Base-by-base conservation (phyloP, 176 grass and related monocot genomes). In the Bothriochloa decipiens region DNA sequence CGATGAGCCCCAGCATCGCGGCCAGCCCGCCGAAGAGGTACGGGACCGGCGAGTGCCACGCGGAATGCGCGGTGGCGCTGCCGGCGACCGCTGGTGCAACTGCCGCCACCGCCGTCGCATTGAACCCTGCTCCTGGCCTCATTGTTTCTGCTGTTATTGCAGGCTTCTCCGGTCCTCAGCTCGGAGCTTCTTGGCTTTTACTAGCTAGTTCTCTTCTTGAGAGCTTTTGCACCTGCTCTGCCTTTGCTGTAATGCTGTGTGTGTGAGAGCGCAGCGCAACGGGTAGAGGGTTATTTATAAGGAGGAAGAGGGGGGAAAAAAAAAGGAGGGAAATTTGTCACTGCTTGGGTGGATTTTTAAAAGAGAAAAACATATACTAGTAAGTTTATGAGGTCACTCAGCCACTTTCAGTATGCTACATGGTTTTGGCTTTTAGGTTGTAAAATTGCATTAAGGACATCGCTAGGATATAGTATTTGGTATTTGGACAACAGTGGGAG, bases 21-120 rank as follows among this genome's bases (percentile, higher is more conserved):
- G 93, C 96, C 7, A 98, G 91, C 36, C 93, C 91, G 41, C 93
- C 96, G 77, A 98, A 98, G 28, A 98, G 89, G 87, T 98, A 98
- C 69, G 96, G 96, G 37, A 98, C 93, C 49, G 96, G 93, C 53
- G 96, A 98, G 85, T 98, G 96, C 96, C 96, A 98, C 41, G 87
- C 83, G 1, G 93, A 93, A 85, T 93, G 89, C 11, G 65, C 87
- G 17, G 72, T 87, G 18, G 73, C 89, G 18, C 82, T 79, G 25
- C 33, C 81, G 6, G 28, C 63, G 13, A 58, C 79, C 49, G 65
- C 62, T 0, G 82, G 80, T 18, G 85, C 80, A 0, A 75, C 58
- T 68, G 64, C 78, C 46, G 86, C 84, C 9, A 64, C 73, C 37
- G 88, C 88, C 40, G 92, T 93, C 20, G 47, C 87, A 70, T 92